Percentiles rank a stretch among this genome's conserved stretches.
Conservation (phyloP, 208 protist species). For the Acanthamoeba pearcei region DNA sequence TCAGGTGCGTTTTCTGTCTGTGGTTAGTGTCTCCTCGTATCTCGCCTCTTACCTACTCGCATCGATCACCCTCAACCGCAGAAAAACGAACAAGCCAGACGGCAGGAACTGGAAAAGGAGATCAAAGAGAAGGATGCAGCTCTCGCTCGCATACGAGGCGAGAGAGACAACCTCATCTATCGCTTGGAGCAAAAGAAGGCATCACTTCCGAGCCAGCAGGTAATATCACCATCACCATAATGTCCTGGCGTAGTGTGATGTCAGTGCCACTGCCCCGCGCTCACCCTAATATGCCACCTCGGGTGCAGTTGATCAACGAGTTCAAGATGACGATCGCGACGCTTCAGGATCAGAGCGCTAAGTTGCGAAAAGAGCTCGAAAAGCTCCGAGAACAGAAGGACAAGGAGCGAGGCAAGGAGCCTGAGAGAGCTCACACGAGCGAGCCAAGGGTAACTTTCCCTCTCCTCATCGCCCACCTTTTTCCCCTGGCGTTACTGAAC, state of each 20-base stretch:
- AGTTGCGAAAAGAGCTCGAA: conserved; percentile 43
- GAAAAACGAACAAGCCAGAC: conserved; percentile 40
- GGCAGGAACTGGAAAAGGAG: conserved; percentile 56
- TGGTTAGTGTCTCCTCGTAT: background rate
- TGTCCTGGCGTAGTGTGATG: background rate
- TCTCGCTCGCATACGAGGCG: conserved; percentile 57
- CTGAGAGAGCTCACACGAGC: background rate
- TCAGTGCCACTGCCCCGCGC: background rate
- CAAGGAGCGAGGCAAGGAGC: background rate
- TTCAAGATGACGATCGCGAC: conserved; percentile 55
- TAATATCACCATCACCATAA: background rate
- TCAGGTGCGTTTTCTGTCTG: background rate
- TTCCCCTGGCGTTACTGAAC: background rate
- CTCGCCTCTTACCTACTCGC: background rate
- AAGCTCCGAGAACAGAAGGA: conserved; percentile 22
- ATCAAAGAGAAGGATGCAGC: conserved; percentile 59
- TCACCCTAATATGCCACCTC: background rate
- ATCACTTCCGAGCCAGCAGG: conserved; percentile 39
- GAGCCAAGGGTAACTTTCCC: background rate
- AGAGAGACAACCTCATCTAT: conserved; percentile 52
- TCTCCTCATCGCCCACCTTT: background rate
- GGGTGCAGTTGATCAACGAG: conserved; percentile 45
- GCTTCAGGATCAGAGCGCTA: conserved; percentile 38
- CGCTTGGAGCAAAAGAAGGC: conserved; percentile 72
- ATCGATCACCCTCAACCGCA: background rate